Evolutionary conservation across 208 protist species (phyloP), one percentile per base, ranked within the genome.

Genomic region (Wallacemonas sp.): DNA sequence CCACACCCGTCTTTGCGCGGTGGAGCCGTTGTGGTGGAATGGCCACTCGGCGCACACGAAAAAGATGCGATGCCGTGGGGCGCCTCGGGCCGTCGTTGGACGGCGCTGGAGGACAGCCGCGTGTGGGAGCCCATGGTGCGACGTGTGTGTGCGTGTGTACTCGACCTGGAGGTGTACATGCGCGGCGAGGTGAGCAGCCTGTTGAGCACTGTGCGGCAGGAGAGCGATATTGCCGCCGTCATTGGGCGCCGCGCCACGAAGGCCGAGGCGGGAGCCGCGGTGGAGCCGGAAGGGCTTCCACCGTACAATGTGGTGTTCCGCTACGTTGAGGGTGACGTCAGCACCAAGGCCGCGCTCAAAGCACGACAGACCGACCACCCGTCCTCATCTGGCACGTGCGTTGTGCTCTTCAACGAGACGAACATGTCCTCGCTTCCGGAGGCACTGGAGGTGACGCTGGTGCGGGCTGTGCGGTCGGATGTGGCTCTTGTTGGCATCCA

Each of bases 401-500:
- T 59, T 46, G 51, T 90, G 26, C 61, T 72, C 59, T 93, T 93
- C 64, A 86, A 81, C 56, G 71, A 83, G 54, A 49, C 56, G 21
- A 56, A 49, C 27, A 70, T 86, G 53, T 71, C 71, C 19, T 79
- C 84, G 61, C 72, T 84, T 15, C 34, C 51, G 22, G 69, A 70
- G 39, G 68, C 66, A 17, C 69, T 84, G 17, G 33, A 65, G 39
- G 51, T 47, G n/a, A 79, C 80, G 5, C n/a, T 91, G 11, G 73
- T 79, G 24, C 79, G 64, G 4, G 63, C 58, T 2, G 67, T 90
- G 41, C 49, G 68, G n/a, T 66, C 66, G 0, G 85, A 94, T 58
- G 83, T 84, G 27, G 74, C 74, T 12, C 68, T 90, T 4, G 77
- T 91, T 26, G 74, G 77, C 12, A 77, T 94, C 5, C 84, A 88